Evolutionary conservation across 768 basidiomycete genomes (phyloP), one percentile per base, ranked within the genome.

Genomic region (Naganishia randhawae): DNA sequence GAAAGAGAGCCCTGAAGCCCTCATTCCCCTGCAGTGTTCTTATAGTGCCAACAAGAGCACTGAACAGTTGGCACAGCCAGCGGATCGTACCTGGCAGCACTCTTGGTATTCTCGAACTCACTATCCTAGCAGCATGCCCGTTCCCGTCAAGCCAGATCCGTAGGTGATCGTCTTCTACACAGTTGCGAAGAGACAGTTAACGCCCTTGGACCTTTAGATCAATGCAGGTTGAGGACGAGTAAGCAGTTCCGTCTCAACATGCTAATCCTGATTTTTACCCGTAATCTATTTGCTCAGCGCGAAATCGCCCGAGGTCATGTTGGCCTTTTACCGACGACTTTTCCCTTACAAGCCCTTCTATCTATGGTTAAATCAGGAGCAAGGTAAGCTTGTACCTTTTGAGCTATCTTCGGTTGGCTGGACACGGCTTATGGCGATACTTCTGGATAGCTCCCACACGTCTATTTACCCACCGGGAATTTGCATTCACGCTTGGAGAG

Each of bases 311-410:
- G 85, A 88, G 75, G 82, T 88, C 61, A 89, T 89, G 86, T 79
- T 84, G 27, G 83, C 85, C 11, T 99, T 92, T 80, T 98, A 99
- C 82, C 84, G 87, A 50, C 86, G 92, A 51, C 83, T 98, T 0
- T 97, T 95, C 79, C 96, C 96, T 2, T 98, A 91, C 85, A 90
- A 92, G 77, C 89, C 91, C 0, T 85, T 98, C 71, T 97, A 88
- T 81, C 84, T 85, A 68, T 99, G 96, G 96, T 84, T 99, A 27
- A 97, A 97, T 77, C 95, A 97, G 71, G 89, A 89, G 71, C 89
- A 91, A 70, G 82, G 84, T 65, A 85, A 71, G 77, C 67, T 3
- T 13, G 41, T 11, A n/a, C 61, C 54, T 35, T 3, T 1, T n/a
- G n/a, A 29, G 11, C 13, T 14, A 11, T 17, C 1, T 27, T 27